These are phyloP conservation scores for Oldenlandia corymbosa DNA, from an alignment of 257 asterid species.

Conservation along the genomic window DNA sequence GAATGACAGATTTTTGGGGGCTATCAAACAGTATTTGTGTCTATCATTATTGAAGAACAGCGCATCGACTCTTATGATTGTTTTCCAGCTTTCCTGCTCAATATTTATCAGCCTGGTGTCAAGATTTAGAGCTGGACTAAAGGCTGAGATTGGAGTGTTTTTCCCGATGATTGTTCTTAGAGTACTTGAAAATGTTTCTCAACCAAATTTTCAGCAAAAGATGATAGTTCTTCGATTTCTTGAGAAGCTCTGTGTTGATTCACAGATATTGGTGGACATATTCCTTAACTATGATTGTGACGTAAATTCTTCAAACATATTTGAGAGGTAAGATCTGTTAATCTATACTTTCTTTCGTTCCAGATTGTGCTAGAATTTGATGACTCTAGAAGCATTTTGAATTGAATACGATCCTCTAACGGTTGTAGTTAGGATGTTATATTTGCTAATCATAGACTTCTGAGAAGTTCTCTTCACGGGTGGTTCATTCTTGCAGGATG, in stretches of 20 bases:
- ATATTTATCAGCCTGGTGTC: slow-evolving; percentile 90
- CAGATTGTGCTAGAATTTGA: slow-evolving; percentile 10
- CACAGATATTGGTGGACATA: slow-evolving; percentile 95
- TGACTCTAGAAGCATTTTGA: slow-evolving; percentile 9
- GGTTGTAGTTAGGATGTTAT: neutral
- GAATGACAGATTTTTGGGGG: slow-evolving; percentile 83
- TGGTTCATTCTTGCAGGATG: slow-evolving; percentile 51
- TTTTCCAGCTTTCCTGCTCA: slow-evolving; percentile 99
- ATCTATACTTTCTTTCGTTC: slow-evolving; percentile 11
- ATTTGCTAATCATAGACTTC: slow-evolving; percentile 4
- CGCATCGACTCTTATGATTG: slow-evolving; percentile 85
- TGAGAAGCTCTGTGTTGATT: slow-evolving; percentile 83
- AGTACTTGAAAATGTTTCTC: slow-evolving; percentile 88
- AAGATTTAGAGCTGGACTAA: slow-evolving; percentile 93
- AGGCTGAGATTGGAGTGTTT: slow-evolving; percentile 97
- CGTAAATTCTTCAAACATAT: slow-evolving; percentile 97
- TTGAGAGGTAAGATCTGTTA: slow-evolving; percentile 69
- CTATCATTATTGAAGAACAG: slow-evolving; percentile 93
- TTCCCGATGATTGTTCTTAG: slow-evolving; percentile 97
- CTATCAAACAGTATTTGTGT: slow-evolving; percentile 95
- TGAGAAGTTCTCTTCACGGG: neutral
- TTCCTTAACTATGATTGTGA: slow-evolving; percentile 98
- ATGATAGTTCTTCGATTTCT: slow-evolving; percentile 95
- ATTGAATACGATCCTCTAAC: neutral
- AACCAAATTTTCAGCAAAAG: slow-evolving; percentile 97